Base-by-base conservation (phyloP, 306 rosid genomes). In the Hippophae tibetana region DNA sequence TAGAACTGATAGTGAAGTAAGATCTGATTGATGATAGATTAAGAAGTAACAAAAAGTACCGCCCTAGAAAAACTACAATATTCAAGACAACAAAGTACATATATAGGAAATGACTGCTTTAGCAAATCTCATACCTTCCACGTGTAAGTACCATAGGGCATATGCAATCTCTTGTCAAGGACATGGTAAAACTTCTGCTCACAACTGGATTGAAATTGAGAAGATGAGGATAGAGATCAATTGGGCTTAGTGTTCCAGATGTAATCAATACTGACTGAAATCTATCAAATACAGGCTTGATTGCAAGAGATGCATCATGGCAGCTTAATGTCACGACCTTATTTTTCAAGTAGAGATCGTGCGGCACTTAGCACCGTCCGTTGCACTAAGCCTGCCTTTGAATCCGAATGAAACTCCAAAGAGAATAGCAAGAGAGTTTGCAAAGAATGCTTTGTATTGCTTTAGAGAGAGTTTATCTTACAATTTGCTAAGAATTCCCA, bases 81-180 rank as follows among this genome's bases (percentile, higher is more conserved):
- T 18, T 52, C 63, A 13, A 27, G 31, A 49, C 53, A 9, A 23
- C 40, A 42, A 42, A 40, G 58, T 8, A 44, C 48, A n/a, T 52
- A 6, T 18, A 18, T 18, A 18, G 23, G 23, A 18, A 18, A 18
- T 18, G 1, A 51, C 65, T 45, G 27, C 26, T 7, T 40, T 61
- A 7, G 11, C 46, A 57, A 45, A 66, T 43, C 53, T 49, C 43
- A 64, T 81, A 92, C 98, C 98, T 85, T 67, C 96, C 96, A 43
- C 98, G 88, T 23, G 98, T 87, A 68, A 92, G 98, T 69, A 92
- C 98, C 98, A 92, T 92, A n/a, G 96, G 98, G 63, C 98, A 92
- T 66, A 92, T 92, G 81, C 95, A 92, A 59, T 87, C 98, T 74
- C 98, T 83, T 66, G 98, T 92, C 66, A 92, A 74, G 64, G 98